phyloP scores from a whole-genome alignment of 768 basidiomycete species.

The Podaxis sp. region DNA sequence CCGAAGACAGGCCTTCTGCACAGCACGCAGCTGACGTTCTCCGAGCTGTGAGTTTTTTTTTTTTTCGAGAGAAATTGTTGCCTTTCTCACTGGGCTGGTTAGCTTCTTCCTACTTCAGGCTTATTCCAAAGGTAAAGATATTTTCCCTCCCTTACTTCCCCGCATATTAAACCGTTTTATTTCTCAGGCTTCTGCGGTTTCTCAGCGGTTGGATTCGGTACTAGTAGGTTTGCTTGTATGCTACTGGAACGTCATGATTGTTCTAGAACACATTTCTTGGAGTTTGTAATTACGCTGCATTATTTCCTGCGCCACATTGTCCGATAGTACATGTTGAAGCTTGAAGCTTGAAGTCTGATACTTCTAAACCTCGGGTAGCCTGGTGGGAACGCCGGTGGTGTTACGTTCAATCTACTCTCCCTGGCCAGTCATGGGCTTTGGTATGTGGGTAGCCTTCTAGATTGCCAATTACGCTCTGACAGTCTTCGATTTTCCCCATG shows the following conservation, averaged over 20 bases:
- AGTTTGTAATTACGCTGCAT: neutral
- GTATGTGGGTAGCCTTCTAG: too few relatives aligned
- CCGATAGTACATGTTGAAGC: too few relatives aligned
- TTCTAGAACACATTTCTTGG: neutral
- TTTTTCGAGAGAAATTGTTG: neutral
- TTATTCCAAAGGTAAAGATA: neutral
- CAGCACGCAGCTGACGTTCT: neutral
- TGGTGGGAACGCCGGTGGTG: too few relatives aligned
- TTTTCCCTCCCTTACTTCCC: neutral
- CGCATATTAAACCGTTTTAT: too few relatives aligned
- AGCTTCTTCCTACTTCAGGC: neutral
- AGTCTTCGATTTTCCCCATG: too few relatives aligned
- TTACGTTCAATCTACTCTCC: too few relatives aligned
- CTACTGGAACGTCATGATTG: neutral
- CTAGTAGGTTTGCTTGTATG: neutral
- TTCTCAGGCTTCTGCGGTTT: neutral
- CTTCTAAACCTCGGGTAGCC: too few relatives aligned
- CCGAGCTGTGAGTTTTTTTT: neutral
- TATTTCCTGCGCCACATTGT: too few relatives aligned
- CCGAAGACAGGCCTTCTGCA: neutral
- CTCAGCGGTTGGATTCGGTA: neutral
- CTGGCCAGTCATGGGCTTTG: too few relatives aligned
- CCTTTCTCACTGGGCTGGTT: neutral
- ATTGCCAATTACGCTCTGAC: too few relatives aligned
- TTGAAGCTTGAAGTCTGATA: too few relatives aligned